phyloP scores from a whole-genome alignment of 495 filamentous ascomycete genomes.

The Niebla homalea region DNA sequence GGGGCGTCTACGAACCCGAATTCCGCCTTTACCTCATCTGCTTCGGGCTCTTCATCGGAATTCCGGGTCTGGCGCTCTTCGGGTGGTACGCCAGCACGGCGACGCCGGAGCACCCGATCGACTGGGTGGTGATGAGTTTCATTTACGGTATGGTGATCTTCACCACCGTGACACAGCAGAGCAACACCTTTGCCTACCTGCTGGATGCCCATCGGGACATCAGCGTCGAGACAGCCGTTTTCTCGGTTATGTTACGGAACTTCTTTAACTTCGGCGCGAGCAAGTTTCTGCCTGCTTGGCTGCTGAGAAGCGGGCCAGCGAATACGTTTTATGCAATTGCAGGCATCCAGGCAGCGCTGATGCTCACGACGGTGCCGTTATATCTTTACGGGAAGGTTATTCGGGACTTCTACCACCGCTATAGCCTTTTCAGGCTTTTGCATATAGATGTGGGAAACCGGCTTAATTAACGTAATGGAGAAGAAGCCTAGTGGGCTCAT shows the following conservation, averaged over 20 bases:
- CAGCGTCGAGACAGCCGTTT: slow-evolving; percentile 31
- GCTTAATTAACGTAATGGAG: too few species aligned
- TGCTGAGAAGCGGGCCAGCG: slow-evolving; percentile 22
- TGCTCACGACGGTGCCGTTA: slow-evolving; percentile 25
- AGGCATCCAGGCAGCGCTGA: slow-evolving; percentile 26
- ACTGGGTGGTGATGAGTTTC: slow-evolving; percentile 28
- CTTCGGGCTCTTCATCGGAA: slow-evolving; percentile 23
- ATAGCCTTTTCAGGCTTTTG: slow-evolving; percentile 12
- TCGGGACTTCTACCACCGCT: slow-evolving; percentile 16
- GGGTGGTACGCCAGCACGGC: slow-evolving; percentile 17
- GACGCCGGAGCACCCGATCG: slow-evolving; percentile 21
- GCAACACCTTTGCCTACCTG: slow-evolving; percentile 28
- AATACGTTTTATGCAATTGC: slow-evolving; percentile 31
- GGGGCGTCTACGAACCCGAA: slow-evolving; percentile 41
- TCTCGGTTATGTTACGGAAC: slow-evolving; percentile 28
- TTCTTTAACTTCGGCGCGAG: slow-evolving; percentile 33
- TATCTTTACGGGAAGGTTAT: slow-evolving; percentile 30
- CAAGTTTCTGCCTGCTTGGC: slow-evolving; percentile 33
- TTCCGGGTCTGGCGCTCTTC: slow-evolving; percentile 31
- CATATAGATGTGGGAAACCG: too few species aligned
- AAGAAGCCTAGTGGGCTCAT: too few species aligned
- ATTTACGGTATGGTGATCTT: slow-evolving; percentile 32
- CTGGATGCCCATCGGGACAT: slow-evolving; percentile 33
- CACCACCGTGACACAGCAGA: slow-evolving; percentile 29
- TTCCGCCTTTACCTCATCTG: slow-evolving; percentile 36